A percentile compares a stretch with the other conserved stretches of the same genome.
phyloP scores from a whole-genome alignment of 257 asterid genomes.

The Jasminum sambac region DNA sequence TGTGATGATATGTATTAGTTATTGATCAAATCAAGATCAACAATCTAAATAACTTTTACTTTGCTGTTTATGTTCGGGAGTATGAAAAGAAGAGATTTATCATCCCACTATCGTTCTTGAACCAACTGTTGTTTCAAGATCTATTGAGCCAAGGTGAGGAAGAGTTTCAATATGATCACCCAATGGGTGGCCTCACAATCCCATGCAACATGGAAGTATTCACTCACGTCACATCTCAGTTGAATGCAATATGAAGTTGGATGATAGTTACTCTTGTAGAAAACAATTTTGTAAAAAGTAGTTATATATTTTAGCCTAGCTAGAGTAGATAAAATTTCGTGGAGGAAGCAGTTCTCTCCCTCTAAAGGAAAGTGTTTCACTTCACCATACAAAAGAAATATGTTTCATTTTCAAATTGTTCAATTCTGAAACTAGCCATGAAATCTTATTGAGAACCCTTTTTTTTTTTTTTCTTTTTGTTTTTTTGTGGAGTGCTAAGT shows the following conservation, averaged over 20 bases:
- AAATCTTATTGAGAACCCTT: too few species aligned
- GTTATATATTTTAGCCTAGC: not conserved
- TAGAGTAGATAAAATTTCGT: not conserved
- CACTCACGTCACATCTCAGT: constrained; percentile 21
- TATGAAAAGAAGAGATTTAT: constrained; percentile 26
- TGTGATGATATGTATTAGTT: too few species aligned
- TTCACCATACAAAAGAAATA: too few species aligned
- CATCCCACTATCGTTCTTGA: constrained; percentile 27
- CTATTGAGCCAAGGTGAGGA: constrained; percentile 24
- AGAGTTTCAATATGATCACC: constrained; percentile 28
- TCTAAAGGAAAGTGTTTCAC: too few species aligned
- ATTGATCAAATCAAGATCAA: too few species aligned
- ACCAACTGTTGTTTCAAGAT: constrained; percentile 25
- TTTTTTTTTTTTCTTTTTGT: too few species aligned
- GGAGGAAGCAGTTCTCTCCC: too few species aligned
- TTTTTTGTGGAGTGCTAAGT: too few species aligned
- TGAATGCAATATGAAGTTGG: not conserved
- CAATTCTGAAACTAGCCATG: too few species aligned
- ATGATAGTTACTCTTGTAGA: not conserved
- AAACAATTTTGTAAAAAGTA: not conserved
- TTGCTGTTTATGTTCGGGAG: constrained; percentile 37
- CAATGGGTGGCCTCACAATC: constrained; percentile 32
- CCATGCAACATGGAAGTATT: constrained; percentile 23
- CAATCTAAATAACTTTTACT: too few species aligned
- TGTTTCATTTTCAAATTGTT: too few species aligned